These are phyloP conservation scores for Melanopsichium pennsylvanicum DNA, from an alignment of 1,284 basidiomycete genomes.

Conservation along the genomic window DNA sequence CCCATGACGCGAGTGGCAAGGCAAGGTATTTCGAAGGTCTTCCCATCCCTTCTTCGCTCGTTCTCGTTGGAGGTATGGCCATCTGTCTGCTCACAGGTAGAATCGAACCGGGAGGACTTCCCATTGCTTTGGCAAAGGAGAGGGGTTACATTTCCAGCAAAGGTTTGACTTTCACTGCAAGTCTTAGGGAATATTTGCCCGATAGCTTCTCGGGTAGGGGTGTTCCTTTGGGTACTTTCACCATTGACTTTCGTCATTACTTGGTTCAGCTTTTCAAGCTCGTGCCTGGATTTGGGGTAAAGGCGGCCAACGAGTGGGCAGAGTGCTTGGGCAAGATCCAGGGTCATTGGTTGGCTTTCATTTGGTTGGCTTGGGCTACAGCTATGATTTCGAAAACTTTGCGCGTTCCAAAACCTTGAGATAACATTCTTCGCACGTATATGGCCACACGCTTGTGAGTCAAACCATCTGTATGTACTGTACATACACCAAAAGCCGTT, in stretches of 20 bases:
- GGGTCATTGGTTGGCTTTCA: slow-evolving; percentile 55
- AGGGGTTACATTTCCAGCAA: slow-evolving; percentile 34
- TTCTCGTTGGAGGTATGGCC: slow-evolving; percentile 80
- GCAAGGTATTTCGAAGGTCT: slow-evolving; percentile 95
- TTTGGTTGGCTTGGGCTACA: slow-evolving; percentile 60
- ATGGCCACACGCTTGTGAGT: too few species aligned
- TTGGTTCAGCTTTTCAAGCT: slow-evolving; percentile 21
- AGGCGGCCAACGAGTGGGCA: slow-evolving; percentile 6
- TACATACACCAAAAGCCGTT: too few species aligned
- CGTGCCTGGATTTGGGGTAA: slow-evolving; percentile 13
- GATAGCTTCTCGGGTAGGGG: slow-evolving; percentile 34
- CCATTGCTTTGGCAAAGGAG: slow-evolving; percentile 43
- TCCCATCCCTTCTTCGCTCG: slow-evolving; percentile 90
- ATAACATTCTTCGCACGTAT: too few species aligned
- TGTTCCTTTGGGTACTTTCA: slow-evolving; percentile 51
- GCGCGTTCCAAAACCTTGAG: slow-evolving; percentile 62
- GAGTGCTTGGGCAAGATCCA: slow-evolving; percentile 29
- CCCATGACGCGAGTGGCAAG: slow-evolving; percentile 86
- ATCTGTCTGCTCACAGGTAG: slow-evolving; percentile 80
- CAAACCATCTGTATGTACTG: too few species aligned
- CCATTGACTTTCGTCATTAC: slow-evolving; percentile 37
- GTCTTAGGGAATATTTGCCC: slow-evolving; percentile 42
- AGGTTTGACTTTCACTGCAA: slow-evolving; percentile 52
- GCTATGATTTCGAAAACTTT: slow-evolving; percentile 64
- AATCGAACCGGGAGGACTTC: slow-evolving; percentile 48